A percentile compares a stretch with the other conserved stretches of the same genome.
These are phyloP conservation scores for Urostyla sp. DNA, from an alignment of 73 alveolate genomes.

Conservation along the genomic window DNA sequence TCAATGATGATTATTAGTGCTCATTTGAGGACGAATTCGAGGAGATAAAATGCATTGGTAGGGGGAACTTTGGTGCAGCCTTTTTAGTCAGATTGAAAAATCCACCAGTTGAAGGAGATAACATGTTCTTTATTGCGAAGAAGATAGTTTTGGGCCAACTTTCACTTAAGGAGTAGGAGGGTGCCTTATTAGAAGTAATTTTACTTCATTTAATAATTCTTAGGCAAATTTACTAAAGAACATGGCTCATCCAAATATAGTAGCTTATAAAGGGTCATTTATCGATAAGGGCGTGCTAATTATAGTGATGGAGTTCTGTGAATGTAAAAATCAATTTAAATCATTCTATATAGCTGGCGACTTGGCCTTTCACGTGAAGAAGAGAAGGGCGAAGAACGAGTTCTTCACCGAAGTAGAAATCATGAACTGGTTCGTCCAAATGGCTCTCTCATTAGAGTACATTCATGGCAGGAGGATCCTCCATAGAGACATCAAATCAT, in stretches of 20 bases:
- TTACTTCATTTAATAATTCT: background rate
- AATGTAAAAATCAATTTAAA: slow-evolving; percentile 25
- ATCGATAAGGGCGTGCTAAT: slow-evolving; percentile 85
- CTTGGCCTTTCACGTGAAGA: slow-evolving; percentile 78
- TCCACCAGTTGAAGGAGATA: slow-evolving; percentile 5
- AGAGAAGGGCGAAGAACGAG: slow-evolving; percentile 71
- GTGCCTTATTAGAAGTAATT: slow-evolving; percentile 78
- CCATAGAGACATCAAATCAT: slow-evolving; percentile 78
- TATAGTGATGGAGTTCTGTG: slow-evolving; percentile 92
- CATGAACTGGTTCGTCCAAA: slow-evolving; percentile 86
- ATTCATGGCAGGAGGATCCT: slow-evolving; percentile 77
- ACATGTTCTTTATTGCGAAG: slow-evolving; percentile 74
- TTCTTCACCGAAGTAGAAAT: slow-evolving; percentile 76
- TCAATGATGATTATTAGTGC: slow-evolving; percentile 13
- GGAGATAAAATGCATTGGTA: slow-evolving; percentile 73
- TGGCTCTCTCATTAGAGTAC: slow-evolving; percentile 79
- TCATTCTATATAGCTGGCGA: slow-evolving; percentile 69
- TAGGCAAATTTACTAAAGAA: slow-evolving; percentile 82
- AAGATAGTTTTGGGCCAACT: slow-evolving; percentile 79
- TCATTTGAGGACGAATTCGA: slow-evolving; percentile 59
- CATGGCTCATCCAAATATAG: slow-evolving; percentile 91
- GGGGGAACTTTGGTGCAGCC: slow-evolving; percentile 82
- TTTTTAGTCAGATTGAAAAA: slow-evolving; percentile 39
- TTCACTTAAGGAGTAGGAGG: slow-evolving; percentile 77
- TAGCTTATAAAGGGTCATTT: slow-evolving; percentile 91